Conservation (phyloP, 2,329 filamentous ascomycete genomes). For the Domatiomyces catenatus region DNA sequence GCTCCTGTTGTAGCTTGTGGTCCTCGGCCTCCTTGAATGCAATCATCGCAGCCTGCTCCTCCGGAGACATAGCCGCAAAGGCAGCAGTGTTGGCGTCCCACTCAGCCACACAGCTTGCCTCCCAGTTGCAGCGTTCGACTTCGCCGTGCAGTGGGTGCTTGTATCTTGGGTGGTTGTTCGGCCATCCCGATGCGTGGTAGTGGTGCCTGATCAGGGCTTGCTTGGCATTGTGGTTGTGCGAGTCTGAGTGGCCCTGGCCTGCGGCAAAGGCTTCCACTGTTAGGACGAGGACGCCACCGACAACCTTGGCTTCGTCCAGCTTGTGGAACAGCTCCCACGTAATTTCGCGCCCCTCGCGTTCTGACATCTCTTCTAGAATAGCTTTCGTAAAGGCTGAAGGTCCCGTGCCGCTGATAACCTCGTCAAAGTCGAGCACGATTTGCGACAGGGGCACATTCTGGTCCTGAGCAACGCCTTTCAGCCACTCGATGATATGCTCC, state of each 20-base stretch:
- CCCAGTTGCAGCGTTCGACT: slow-evolving; percentile 58
- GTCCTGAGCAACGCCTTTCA: slow-evolving; percentile 42
- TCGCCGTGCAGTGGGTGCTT: slow-evolving; percentile 54
- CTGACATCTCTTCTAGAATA: slow-evolving; percentile 49
- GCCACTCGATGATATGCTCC: slow-evolving; percentile 53
- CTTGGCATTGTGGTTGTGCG: slow-evolving; percentile 51
- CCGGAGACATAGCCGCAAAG: slow-evolving; percentile 43
- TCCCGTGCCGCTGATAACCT: slow-evolving; percentile 58
- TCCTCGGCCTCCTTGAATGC: slow-evolving; percentile 20
- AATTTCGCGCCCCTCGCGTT: slow-evolving; percentile 30
- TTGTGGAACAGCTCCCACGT: slow-evolving; percentile 53
- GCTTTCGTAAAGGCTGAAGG: slow-evolving; percentile 55
- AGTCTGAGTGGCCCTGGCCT: slow-evolving; percentile 58
- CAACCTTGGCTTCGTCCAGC: slow-evolving; percentile 48
- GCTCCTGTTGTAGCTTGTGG: not conserved
- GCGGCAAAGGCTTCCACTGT: slow-evolving; percentile 59
- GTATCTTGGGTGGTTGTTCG: slow-evolving; percentile 48
- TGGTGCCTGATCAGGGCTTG: slow-evolving; percentile 57
- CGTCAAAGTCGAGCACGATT: slow-evolving; percentile 54
- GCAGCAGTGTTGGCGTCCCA: slow-evolving; percentile 52
- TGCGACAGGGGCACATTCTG: slow-evolving; percentile 46
- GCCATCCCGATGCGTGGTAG: slow-evolving; percentile 62
- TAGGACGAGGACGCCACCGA: slow-evolving; percentile 49
- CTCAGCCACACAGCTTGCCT: slow-evolving; percentile 44
- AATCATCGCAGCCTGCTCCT: slow-evolving; percentile 42